A percentile compares a stretch with the other conserved stretches of the same genome.
Conservation (phyloP, 1,284 basidiomycete species). For the Leccinum insigne region DNA sequence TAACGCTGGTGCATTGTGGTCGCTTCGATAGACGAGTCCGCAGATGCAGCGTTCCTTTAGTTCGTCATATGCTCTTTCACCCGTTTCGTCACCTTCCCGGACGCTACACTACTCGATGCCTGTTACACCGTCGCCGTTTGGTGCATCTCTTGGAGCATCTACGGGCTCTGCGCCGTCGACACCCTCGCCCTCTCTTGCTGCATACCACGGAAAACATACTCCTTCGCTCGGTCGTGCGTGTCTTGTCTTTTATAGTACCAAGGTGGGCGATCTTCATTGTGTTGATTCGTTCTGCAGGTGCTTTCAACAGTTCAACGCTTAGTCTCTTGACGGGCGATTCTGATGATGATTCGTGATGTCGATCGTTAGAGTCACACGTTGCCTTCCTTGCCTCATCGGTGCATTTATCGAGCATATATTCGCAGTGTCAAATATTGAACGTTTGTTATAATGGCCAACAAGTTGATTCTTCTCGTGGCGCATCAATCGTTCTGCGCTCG, state of each 20-base stretch:
- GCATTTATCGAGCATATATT: conserved; percentile 12
- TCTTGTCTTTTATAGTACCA: neutral
- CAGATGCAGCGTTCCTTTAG: conserved; percentile 56
- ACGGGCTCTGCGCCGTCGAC: conserved; percentile 39
- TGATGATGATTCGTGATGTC: conserved; percentile 27
- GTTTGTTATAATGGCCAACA: conserved; percentile 7
- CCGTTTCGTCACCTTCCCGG: conserved; percentile 52
- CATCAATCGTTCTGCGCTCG: neutral
- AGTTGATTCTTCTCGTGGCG: neutral
- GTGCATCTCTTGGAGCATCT: conserved; percentile 34
- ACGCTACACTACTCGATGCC: conserved; percentile 41
- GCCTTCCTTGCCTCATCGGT: conserved; percentile 3
- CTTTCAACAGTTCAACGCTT: conserved; percentile 30
- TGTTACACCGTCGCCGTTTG: conserved; percentile 39
- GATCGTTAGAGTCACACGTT: neutral
- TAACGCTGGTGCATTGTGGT: neutral
- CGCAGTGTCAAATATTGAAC: conserved; percentile 4
- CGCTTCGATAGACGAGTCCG: conserved; percentile 43
- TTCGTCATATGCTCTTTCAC: conserved; percentile 48
- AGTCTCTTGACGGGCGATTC: conserved; percentile 29
- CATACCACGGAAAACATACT: conserved; percentile 33
- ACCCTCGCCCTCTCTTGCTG: conserved; percentile 37
- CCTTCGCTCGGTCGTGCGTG: conserved; percentile 31
- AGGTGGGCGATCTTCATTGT: neutral
- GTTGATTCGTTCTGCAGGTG: conserved; percentile 14